These are phyloP conservation scores for Jimgerdemannia lactiflua DNA, from an alignment of 192 early-diverging fungal species.

Conservation along the genomic window DNA sequence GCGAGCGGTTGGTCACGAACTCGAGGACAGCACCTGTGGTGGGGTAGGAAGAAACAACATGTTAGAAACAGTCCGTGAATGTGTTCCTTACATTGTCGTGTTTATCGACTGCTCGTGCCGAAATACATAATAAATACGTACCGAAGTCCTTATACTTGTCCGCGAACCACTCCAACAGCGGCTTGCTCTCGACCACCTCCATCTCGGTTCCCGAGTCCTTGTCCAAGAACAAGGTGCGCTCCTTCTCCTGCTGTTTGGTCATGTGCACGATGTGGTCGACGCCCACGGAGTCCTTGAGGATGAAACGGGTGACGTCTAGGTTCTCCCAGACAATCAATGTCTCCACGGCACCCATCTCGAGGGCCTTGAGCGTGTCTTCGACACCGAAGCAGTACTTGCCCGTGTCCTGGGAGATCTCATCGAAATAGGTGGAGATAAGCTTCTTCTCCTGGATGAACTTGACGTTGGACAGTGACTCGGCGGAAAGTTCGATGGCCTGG, in stretches of 20 bases:
- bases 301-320: constrained; percentile 77
- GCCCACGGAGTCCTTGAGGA: constrained; percentile 71
- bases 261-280: constrained; percentile 70
- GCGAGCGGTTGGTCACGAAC: constrained; percentile 94
- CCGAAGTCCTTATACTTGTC: constrained; percentile 97
- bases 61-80: too few species aligned
- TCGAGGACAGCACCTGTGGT: constrained; percentile 73
- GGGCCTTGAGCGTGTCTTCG: constrained; percentile 92
- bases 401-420: constrained; percentile 95
- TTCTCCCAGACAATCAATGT: constrained; percentile 97
- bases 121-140: constrained; percentile 6
- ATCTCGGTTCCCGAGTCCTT: constrained; percentile 62
- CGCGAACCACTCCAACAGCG: constrained; percentile 96
- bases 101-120: neutral
- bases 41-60: too few species aligned
- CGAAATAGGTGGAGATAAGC: constrained; percentile 94
- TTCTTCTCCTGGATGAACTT: constrained; percentile 99
- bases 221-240: constrained; percentile 69
- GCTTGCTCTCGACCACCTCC: constrained; percentile 76
- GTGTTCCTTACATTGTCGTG: too few species aligned
- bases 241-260: constrained; percentile 84
- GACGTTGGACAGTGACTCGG: constrained; percentile 90
- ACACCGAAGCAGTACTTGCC: constrained; percentile 97
- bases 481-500: constrained; percentile 91
- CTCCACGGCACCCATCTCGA: constrained; percentile 99